Evolutionary conservation across 2,329 filamentous ascomycete genomes (phyloP).

Genomic region (Talaromyces sp.): DNA sequence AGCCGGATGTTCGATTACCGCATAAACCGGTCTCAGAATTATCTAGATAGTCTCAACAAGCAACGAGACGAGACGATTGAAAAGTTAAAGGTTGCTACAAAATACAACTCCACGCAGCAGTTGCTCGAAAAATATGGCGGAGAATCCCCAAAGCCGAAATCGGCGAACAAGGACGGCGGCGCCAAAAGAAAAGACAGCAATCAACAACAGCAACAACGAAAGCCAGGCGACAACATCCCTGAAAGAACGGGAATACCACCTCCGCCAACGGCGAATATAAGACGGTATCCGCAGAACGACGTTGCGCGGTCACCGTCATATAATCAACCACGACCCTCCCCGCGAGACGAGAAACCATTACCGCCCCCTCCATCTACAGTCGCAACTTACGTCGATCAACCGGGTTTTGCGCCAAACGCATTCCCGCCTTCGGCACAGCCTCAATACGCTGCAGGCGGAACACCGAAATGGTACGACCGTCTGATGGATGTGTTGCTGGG

Average conservation of each 20-base stretch:
- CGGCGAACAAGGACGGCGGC: conserved; percentile 26
- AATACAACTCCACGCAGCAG: conserved; percentile 91
- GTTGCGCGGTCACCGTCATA: not conserved
- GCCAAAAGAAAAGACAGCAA: conserved; percentile 20
- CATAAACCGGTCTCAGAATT: conserved; percentile 65
- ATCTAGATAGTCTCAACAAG: conserved; percentile 71
- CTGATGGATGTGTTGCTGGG: conserved; percentile 88
- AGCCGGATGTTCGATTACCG: conserved; percentile 77
- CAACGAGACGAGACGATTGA: conserved; percentile 86
- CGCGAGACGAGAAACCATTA: conserved; percentile 5
- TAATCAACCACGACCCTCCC: not conserved
- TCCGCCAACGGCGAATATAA: conserved; percentile 66
- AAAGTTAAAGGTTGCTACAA: conserved; percentile 90
- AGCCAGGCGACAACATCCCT: not conserved
- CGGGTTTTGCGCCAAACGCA: conserved; percentile 51
- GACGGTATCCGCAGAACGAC: conserved; percentile 24
- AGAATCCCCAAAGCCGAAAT: conserved; percentile 46
- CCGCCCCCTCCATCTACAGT: conserved; percentile 23
- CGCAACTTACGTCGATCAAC: conserved; percentile 32
- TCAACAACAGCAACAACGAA: not conserved
- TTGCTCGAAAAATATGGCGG: conserved; percentile 92
- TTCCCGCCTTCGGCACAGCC: conserved; percentile 35
- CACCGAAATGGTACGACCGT: conserved; percentile 85
- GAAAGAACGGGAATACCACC: conserved; percentile 55
- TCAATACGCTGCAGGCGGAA: conserved; percentile 33